Evolutionary conservation across 805 yeast genomes (phyloP).

Genomic region (Clavispora asparagi): DNA sequence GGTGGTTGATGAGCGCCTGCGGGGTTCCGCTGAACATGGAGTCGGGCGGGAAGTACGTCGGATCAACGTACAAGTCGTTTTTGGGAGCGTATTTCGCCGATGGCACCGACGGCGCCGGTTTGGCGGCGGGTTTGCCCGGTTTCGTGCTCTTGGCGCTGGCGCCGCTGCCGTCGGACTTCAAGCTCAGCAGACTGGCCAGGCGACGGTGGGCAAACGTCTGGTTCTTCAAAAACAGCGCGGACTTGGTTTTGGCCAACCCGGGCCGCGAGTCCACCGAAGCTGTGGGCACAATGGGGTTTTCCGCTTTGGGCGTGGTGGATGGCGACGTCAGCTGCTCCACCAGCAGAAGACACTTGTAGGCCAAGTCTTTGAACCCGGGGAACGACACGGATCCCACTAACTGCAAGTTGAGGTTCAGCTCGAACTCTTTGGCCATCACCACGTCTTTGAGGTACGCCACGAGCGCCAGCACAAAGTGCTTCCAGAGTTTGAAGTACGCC

Average conservation of each 20-base stretch:
- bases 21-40: slow-evolving; percentile 25
- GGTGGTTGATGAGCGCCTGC: slow-evolving; percentile 31
- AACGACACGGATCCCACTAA: slow-evolving; percentile 34
- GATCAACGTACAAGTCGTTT: slow-evolving; percentile 18
- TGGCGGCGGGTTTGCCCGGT: not conserved
- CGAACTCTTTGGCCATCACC: slow-evolving; percentile 42
- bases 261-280: slow-evolving; percentile 16
- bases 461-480: slow-evolving; percentile 33
- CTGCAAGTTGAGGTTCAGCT: slow-evolving; percentile 32
- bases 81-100: slow-evolving; percentile 14
- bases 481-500: slow-evolving; percentile 36
- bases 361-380: slow-evolving; percentile 42
- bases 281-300: slow-evolving; percentile 4
- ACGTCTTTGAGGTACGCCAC: slow-evolving; percentile 38
- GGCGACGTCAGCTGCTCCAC: slow-evolving; percentile 12
- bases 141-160: slow-evolving; percentile 1
- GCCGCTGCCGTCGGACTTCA: slow-evolving; percentile 6
- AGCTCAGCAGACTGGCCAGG: slow-evolving; percentile 9
- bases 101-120: slow-evolving; percentile 3
- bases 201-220: slow-evolving; percentile 16
- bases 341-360: slow-evolving; percentile 7
- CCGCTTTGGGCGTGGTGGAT: slow-evolving; percentile 10
- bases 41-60: slow-evolving; percentile 20
- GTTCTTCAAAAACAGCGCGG: slow-evolving; percentile 20
- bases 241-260: slow-evolving; percentile 19